Percentiles rank a stretch among this genome's conserved stretches.
phyloP scores from a whole-genome alignment of 805 yeast species.

The Myxozyma udenii region DNA sequence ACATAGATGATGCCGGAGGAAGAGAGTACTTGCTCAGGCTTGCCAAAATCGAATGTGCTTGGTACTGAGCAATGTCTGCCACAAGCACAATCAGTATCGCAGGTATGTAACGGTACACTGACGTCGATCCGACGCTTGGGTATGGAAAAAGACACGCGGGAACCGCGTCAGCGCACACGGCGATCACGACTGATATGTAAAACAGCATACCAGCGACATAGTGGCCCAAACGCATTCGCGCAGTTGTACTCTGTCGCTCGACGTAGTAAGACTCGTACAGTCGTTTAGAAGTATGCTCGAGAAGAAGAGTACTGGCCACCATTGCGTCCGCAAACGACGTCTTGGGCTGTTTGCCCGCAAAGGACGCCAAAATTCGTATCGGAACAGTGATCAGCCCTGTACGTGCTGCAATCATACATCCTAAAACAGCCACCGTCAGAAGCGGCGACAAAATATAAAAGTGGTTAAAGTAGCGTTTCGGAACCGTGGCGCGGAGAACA shows the following conservation, averaged over 20 bases:
- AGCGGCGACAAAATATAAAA: conserved; percentile 34
- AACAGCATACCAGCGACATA: conserved; percentile 56
- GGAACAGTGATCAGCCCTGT: neutral
- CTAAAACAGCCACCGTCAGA: too few species aligned
- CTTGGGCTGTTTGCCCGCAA: neutral
- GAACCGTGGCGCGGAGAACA: conserved; percentile 31
- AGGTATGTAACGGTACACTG: neutral
- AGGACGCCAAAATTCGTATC: neutral
- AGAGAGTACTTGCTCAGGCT: conserved; percentile 51
- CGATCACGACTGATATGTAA: conserved; percentile 38
- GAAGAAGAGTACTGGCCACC: neutral
- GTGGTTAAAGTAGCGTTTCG: conserved; percentile 38
- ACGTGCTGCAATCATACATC: too few species aligned
- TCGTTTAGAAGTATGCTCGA: conserved; percentile 52
- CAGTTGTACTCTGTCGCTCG: conserved; percentile 39
- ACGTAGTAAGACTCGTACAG: conserved; percentile 48
- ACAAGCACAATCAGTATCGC: conserved; percentile 2
- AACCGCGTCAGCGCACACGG: conserved; percentile 9
- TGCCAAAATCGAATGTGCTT: conserved; percentile 51
- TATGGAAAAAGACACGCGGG: neutral
- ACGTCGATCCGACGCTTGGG: neutral
- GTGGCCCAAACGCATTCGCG: conserved; percentile 57
- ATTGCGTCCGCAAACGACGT: neutral
- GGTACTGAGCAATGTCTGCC: conserved; percentile 48
- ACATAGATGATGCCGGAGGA: conserved; percentile 40